Base-by-base conservation (phyloP, 2,329 filamentous ascomycete species). In the Penicillium sp. region DNA sequence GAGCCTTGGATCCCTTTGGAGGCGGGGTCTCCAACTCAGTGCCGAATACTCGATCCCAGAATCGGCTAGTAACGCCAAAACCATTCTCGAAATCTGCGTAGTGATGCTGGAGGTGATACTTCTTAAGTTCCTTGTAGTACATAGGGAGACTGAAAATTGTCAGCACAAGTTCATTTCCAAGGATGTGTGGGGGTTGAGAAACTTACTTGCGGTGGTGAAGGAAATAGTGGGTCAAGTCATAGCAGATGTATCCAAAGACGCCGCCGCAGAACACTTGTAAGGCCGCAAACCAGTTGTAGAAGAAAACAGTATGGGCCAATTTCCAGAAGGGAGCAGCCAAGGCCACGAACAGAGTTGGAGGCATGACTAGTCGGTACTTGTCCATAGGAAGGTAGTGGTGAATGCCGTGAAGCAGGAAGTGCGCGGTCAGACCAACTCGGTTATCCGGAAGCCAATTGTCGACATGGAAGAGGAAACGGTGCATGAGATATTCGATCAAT, bases 301-400 rank as follows among this genome's bases (percentile, higher is more conserved):
- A 89, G 74, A 99, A 91, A 53, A 98, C 71, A 2, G 82, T 66
- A 66, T 97, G 93, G 0, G 95, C 91, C 50, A 99, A 80, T 74
- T 91, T 90, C 89, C 91, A 99, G 80, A 98, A 98, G 0, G 95
- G 95, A 0, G 84, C 83, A 6, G 93, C 93, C 21, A 99, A 86
- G 13, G 85, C 83, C 24, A 93, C 61, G 72, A 99, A 98, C 3
- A 99, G 82, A 0, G 91, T 85, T 0, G 95, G 95, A 1, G 95
- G 95, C 95, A 99, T 98, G 63, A 99, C 95, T 10, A 99, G 87
- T 59, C 95, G 88, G 69, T 96, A 93, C 71, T 89, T 93, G 79
- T 99, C 95, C 95, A 99, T 98, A n/a, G 95, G 95, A 5, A 99
- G 84, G 76, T 98, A 99, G 77, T 99, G 95, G 72, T 99, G 95